A percentile compares a stretch with the other conserved stretches of the same genome.
These are phyloP conservation scores for Funneliformis mosseae DNA, from an alignment of 192 early-diverging fungal genomes.

Conservation along the genomic window DNA sequence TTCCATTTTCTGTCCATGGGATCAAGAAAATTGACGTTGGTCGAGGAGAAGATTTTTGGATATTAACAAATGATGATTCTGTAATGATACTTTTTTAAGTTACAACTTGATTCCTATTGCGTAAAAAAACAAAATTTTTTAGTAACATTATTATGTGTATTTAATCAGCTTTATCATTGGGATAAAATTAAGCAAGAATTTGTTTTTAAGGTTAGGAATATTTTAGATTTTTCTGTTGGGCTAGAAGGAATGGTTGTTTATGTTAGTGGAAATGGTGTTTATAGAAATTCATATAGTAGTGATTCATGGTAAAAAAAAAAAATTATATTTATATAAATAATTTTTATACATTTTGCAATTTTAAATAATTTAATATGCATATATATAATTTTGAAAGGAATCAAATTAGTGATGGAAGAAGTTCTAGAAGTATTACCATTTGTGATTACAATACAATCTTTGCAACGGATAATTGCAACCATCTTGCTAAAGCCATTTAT, in stretches of 20 bases:
- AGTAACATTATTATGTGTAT: background rate
- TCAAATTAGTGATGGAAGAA: background rate
- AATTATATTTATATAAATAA: no score
- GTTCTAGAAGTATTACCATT: background rate
- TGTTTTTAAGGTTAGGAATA: background rate
- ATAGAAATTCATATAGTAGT: background rate
- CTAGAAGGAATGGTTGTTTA: background rate
- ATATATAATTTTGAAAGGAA: background rate
- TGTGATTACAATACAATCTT: background rate
- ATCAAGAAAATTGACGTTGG: background rate
- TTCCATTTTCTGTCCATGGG: background rate
- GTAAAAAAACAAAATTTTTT: no score
- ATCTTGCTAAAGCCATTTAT: background rate
- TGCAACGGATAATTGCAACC: background rate
- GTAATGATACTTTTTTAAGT: background rate
- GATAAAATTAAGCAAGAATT: background rate
- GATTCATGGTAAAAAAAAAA: background rate
- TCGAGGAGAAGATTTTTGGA: no score
- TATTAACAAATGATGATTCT: background rate
- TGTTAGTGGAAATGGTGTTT: background rate
- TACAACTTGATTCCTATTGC: background rate
- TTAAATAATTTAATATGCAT: background rate
- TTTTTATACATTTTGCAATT: background rate
- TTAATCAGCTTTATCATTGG: background rate
- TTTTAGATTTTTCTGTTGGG: background rate